Evolutionary conservation across 2,329 filamentous ascomycete genomes (phyloP), one percentile per base, ranked within the genome.

Genomic region (Cercospora nicotianae): DNA sequence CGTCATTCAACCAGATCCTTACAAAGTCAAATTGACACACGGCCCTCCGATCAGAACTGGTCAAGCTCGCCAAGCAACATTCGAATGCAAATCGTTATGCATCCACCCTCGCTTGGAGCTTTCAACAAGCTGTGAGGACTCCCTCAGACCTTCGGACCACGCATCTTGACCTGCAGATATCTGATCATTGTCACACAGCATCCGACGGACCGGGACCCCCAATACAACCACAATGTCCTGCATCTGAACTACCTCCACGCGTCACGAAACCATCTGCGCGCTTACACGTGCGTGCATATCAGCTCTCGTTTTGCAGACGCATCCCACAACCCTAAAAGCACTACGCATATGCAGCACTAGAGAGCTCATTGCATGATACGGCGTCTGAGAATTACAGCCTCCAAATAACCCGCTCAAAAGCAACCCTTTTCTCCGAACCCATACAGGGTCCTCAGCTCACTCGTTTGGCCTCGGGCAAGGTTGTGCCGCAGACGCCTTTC

Each of bases 1-100:
- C 53, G 53, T 58, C 53, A 58, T 58, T 16, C 53, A 58, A 58
- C 53, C 53, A 58, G 26, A 58, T 58, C 53, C 53, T 33, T 9
- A 58, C 53, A 58, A 18, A 58, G 53, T 57, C 23, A 28, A 57
- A 28, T 26, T 4, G 23, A 8, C 53, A 33, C 18, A 60, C 57
- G 33, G 57, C 28, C 16, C 28, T 33, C 30, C 57, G 23, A 60
- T 3, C 30, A 20, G 18, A 33, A 51, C 6, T 51, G 20, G 18
- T 64, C 48, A 64, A 64, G 61, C 61, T 57, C 61, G 30, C 61
- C 61, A 64, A 64, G 61, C 61, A 57, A 31, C 30, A 30, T 33
- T 48, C 33, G 36, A 64, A 48, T 39, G 51, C 63, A 64, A 64
- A 64, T 64, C 48, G 39, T 39, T 20, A 36, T 64, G 63, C 63